phyloP scores from a whole-genome alignment of 176 grass and related monocot species.

The Saccharum spontaneum region DNA sequence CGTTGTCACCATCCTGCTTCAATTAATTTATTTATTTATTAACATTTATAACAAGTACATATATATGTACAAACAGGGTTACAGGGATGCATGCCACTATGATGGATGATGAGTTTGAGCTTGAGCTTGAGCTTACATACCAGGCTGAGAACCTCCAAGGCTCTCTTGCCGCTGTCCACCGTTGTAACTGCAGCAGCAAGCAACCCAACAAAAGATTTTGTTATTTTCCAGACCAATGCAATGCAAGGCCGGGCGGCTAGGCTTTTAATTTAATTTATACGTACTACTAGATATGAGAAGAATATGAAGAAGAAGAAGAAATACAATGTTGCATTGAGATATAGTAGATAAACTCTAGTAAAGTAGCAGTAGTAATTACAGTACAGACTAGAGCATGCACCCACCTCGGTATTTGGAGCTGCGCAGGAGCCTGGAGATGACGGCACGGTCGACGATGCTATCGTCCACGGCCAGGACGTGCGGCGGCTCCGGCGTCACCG shows the following conservation, averaged over 20 bases:
- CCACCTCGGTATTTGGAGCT: slow-evolving; percentile 62
- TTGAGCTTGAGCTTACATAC: not conserved
- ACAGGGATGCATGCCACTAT: not conserved
- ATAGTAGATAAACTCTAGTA: too few species aligned
- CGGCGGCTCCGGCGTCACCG: slow-evolving; percentile 31
- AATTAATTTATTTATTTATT: not conserved
- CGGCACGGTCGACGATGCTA: slow-evolving; percentile 52
- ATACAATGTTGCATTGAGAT: too few species aligned
- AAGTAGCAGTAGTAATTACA: not conserved
- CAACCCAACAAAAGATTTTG: not conserved
- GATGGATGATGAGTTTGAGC: too few species aligned
- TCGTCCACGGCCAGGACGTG: slow-evolving; percentile 73
- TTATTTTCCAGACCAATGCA: not conserved
- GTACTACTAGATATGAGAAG: too few species aligned
- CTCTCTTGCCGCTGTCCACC: slow-evolving; percentile 51
- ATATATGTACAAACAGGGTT: too few species aligned
- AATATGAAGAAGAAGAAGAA: too few species aligned
- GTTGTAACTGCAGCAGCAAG: slow-evolving; percentile 45
- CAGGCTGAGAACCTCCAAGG: slow-evolving; percentile 54
- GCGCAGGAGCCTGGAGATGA: slow-evolving; percentile 61
- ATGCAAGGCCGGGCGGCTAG: too few species aligned
- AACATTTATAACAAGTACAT: too few species aligned
- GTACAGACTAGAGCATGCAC: not conserved
- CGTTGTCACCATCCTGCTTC: slow-evolving; percentile 24
- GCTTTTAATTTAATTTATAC: too few species aligned